Percentiles rank a stretch among this genome's conserved stretches.
Conservation (phyloP, 768 basidiomycete species). For the Leccinum truebloodii region DNA sequence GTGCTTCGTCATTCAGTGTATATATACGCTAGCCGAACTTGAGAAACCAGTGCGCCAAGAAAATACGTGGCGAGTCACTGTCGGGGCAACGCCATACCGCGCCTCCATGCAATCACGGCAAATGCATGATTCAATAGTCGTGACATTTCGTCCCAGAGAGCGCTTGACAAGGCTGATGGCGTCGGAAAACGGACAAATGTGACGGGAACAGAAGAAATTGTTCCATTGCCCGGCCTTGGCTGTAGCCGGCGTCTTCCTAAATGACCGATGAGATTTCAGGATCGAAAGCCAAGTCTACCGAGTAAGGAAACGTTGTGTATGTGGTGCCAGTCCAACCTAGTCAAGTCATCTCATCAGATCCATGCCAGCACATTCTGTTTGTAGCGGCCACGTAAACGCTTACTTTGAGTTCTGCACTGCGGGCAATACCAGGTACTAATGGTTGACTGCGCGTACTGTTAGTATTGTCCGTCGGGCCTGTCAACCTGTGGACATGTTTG, state of each 20-base stretch:
- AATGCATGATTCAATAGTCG: background rate
- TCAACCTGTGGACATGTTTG: background rate
- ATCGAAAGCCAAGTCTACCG: background rate
- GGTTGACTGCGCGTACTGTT: background rate
- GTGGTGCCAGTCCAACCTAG: background rate
- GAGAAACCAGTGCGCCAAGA: constrained; percentile 17
- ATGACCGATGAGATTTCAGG: background rate
- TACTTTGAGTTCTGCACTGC: background rate
- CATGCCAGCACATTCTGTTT: no score
- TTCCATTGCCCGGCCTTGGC: background rate
- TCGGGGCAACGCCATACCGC: background rate
- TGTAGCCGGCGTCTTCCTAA: constrained; percentile 1
- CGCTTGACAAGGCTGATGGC: background rate
- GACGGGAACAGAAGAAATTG: background rate
- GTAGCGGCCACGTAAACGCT: background rate
- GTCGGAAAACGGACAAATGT: background rate
- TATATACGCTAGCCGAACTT: background rate
- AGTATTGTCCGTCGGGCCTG: background rate
- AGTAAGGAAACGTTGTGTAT: background rate
- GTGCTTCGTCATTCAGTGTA: background rate
- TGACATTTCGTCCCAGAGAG: background rate
- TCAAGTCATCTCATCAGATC: background rate
- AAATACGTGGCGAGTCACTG: background rate
- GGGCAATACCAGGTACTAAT: background rate
- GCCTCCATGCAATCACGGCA: background rate